Conservation (phyloP, 2,329 filamentous ascomycete species). For the Thermochaetoides dissita region DNA sequence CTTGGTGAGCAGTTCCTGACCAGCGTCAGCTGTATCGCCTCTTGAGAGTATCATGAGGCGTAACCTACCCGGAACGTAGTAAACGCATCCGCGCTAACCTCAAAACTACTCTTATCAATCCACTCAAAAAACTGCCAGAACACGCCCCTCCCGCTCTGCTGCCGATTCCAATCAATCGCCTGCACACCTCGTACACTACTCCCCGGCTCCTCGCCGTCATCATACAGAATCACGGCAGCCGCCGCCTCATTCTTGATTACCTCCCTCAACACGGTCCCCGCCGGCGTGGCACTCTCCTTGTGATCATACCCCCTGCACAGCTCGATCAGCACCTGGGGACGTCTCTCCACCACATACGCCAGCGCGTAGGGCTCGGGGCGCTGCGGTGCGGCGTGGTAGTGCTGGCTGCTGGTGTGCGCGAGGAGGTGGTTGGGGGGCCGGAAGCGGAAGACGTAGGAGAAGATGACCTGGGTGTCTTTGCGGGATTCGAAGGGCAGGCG, state of each 20-base stretch:
- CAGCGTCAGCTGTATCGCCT: too few species aligned
- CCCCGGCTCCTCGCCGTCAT: slow-evolving; percentile 60
- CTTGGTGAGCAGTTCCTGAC: slow-evolving; percentile 77
- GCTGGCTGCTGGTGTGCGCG: too few species aligned
- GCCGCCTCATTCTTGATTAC: slow-evolving; percentile 81
- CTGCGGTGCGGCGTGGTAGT: slow-evolving; percentile 26
- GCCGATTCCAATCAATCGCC: slow-evolving; percentile 61
- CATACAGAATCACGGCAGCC: slow-evolving; percentile 81
- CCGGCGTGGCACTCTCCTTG: slow-evolving; percentile 81
- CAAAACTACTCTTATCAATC: slow-evolving; percentile 93
- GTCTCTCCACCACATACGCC: slow-evolving; percentile 73
- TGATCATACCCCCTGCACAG: slow-evolving; percentile 82
- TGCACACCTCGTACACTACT: slow-evolving; percentile 63
- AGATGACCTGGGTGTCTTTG: slow-evolving; percentile 90
- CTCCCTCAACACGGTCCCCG: slow-evolving; percentile 78
- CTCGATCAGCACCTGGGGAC: slow-evolving; percentile 76
- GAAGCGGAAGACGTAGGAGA: slow-evolving; percentile 89
- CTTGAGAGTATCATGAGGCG: too few species aligned
- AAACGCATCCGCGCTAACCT: slow-evolving; percentile 93
- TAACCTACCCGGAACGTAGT: slow-evolving; percentile 76
- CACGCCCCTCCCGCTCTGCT: slow-evolving; percentile 66
- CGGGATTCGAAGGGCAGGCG: slow-evolving; percentile 87
- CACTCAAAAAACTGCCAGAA: slow-evolving; percentile 97
- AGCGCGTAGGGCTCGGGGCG: slow-evolving; percentile 70
- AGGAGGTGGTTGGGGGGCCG: slow-evolving; percentile 46